phyloP scores from a whole-genome alignment of 2,329 filamentous ascomycete species.

The Scedosporium dehoogii region DNA sequence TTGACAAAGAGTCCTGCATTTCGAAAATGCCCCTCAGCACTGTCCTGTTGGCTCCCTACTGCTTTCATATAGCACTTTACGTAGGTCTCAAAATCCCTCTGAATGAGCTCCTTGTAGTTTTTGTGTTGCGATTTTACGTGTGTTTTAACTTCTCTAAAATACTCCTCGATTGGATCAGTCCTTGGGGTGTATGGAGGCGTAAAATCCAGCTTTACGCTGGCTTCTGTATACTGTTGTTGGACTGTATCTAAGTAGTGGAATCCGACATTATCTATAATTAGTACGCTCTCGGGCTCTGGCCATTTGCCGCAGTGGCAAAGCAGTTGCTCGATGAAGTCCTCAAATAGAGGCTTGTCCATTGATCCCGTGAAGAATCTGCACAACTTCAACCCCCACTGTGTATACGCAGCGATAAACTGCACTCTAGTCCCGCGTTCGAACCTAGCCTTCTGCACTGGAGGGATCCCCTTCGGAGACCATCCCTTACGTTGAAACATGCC shows the following conservation, averaged over 20 bases:
- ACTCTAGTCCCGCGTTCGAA: constrained; percentile 14
- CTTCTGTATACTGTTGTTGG: not conserved
- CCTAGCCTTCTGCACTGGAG: constrained; percentile 15
- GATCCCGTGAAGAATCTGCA: constrained; percentile 9
- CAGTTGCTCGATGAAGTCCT: constrained; percentile 20
- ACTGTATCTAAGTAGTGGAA: constrained; percentile 2
- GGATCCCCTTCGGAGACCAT: constrained; percentile 20
- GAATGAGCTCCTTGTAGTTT: not conserved
- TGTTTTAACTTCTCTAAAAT: not conserved
- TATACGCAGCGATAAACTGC: constrained; percentile 17
- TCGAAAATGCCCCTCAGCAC: not conserved
- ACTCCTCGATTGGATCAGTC: constrained; percentile 2
- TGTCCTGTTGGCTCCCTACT: not conserved
- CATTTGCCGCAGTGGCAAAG: constrained; percentile 20
- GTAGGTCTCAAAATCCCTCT: constrained; percentile 1
- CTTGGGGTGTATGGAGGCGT: not conserved
- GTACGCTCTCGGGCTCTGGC: constrained; percentile 21
- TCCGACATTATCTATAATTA: constrained; percentile 15
- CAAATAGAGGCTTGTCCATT: constrained; percentile 13
- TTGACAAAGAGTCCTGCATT: not conserved
- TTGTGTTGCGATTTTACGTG: not conserved
- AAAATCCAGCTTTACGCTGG: not conserved
- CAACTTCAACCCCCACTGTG: constrained; percentile 13
- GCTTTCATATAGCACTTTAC: not conserved
- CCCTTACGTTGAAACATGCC: constrained; percentile 19